Conservation (phyloP, 192 early-diverging fungal species). For the Podila clonocystis region DNA sequence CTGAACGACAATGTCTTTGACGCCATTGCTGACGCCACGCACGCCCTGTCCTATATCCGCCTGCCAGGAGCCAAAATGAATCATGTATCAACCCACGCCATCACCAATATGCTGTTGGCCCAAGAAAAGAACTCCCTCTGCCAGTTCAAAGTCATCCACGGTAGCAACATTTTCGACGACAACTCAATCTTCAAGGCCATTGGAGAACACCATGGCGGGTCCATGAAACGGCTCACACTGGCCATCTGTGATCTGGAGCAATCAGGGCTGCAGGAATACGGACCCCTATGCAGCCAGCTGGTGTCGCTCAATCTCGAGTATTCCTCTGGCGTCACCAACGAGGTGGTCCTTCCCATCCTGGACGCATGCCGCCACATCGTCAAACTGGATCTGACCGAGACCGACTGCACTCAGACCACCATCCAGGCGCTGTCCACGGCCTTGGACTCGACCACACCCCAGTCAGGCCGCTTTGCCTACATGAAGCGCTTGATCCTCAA, state of each 20-base stretch:
- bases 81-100: conserved; percentile 13
- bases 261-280: conserved; percentile 31
- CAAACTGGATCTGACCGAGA: conserved; percentile 45
- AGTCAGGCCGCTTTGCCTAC: conserved; percentile 8
- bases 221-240: conserved; percentile 35
- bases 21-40: conserved; percentile 16
- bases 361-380: conserved; percentile 16
- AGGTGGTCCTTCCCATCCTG: conserved; percentile 30
- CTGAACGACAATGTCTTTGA: conserved; percentile 26
- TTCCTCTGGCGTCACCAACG: conserved; percentile 38
- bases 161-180: conserved; percentile 37
- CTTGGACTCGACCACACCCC: conserved; percentile 6
- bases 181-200: conserved; percentile 32
- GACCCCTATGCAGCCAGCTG: conserved; percentile 16
- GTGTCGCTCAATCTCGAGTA: conserved; percentile 45
- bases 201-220: conserved; percentile 22
- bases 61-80: conserved; percentile 24
- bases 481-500: conserved; percentile 40
- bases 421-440: conserved; percentile 30
- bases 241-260: conserved; percentile 41
- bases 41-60: conserved; percentile 25
- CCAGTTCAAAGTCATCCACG: conserved; percentile 42
- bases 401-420: conserved; percentile 27
- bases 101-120: conserved; percentile 24
- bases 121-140: conserved; percentile 22